Conservation (phyloP, 2,329 filamentous ascomycete species). For the Aspergillus sp. region DNA sequence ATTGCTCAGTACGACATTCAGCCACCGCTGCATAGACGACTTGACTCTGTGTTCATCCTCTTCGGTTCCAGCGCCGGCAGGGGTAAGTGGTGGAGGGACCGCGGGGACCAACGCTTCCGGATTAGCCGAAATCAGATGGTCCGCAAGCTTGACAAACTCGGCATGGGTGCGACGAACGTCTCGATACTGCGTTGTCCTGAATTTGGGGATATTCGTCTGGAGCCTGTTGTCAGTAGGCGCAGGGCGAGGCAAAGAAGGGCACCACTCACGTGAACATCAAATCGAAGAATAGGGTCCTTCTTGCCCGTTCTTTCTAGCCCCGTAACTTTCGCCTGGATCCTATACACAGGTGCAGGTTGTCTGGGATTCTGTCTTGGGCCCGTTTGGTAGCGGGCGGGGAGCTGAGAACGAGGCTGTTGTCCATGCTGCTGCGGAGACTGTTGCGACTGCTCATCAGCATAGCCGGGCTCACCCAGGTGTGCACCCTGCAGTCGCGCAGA, state of each 20-base stretch:
- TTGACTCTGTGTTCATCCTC: conserved; percentile 93
- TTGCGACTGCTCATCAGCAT: conserved; percentile 40
- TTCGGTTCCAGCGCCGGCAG: conserved; percentile 91
- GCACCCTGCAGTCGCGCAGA: conserved; percentile 46
- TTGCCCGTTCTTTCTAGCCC: conserved; percentile 88
- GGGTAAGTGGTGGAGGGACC: conserved; percentile 90
- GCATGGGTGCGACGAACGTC: conserved; percentile 94
- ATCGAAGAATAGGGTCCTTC: conserved; percentile 91
- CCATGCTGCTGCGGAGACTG: conserved; percentile 40
- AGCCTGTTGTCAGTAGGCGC: conserved; percentile 9
- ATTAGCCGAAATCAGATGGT: conserved; percentile 96
- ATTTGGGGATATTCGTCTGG: conserved; percentile 97
- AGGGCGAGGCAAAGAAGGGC: background rate
- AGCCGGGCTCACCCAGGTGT: conserved; percentile 42
- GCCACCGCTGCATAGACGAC: conserved; percentile 85
- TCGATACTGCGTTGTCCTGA: conserved; percentile 95
- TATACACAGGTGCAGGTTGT: conserved; percentile 68
- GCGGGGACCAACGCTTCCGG: conserved; percentile 93
- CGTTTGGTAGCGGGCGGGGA: conserved; percentile 53
- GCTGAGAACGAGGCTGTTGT: conserved; percentile 44
- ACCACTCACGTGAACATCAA: conserved; percentile 86
- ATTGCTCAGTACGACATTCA: conserved; percentile 89
- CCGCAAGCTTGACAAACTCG: conserved; percentile 93
- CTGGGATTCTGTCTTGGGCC: conserved; percentile 39
- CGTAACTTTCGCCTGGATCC: conserved; percentile 92